Conservation (phyloP, 2,329 filamentous ascomycete genomes). For the Monosporascus sp. region DNA sequence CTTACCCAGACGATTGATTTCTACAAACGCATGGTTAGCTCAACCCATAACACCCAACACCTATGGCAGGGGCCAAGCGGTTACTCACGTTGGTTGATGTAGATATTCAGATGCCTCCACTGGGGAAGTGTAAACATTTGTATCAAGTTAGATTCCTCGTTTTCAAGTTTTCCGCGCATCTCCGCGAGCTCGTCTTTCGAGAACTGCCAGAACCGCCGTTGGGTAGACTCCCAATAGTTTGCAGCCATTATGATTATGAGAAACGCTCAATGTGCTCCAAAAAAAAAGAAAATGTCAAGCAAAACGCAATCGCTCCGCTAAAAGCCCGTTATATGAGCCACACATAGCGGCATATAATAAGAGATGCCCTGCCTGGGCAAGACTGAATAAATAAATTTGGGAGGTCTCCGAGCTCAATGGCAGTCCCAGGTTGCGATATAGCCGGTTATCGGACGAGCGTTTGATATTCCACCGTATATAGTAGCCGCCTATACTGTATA, state of each 20-base stretch:
- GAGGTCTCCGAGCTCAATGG: neutral
- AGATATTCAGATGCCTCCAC: conserved; percentile 77
- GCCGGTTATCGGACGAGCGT: too few species aligned
- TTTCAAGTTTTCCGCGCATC: conserved; percentile 70
- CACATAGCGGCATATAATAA: neutral
- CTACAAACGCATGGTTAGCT: conserved; percentile 35
- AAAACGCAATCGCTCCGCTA: neutral
- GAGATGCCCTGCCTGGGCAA: neutral
- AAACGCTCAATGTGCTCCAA: neutral
- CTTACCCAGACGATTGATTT: conserved; percentile 77
- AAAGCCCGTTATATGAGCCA: neutral
- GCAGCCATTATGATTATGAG: conserved; percentile 64
- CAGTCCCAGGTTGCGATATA: too few species aligned
- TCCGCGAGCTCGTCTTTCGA: conserved; percentile 73
- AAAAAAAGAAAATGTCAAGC: neutral
- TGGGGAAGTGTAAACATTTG: conserved; percentile 80
- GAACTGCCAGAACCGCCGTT: conserved; percentile 87
- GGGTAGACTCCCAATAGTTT: conserved; percentile 95
- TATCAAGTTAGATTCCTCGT: conserved; percentile 67
- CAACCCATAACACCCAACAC: too few species aligned
- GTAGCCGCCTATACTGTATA: neutral
- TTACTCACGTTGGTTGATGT: conserved; percentile 79
- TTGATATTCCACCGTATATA: neutral
- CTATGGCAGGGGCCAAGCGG: conserved; percentile 1
- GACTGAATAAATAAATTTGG: neutral